A percentile compares a stretch with the other conserved stretches of the same genome.
Conservation (phyloP, 2,329 filamentous ascomycete species). For the Penicillium sp. region DNA sequence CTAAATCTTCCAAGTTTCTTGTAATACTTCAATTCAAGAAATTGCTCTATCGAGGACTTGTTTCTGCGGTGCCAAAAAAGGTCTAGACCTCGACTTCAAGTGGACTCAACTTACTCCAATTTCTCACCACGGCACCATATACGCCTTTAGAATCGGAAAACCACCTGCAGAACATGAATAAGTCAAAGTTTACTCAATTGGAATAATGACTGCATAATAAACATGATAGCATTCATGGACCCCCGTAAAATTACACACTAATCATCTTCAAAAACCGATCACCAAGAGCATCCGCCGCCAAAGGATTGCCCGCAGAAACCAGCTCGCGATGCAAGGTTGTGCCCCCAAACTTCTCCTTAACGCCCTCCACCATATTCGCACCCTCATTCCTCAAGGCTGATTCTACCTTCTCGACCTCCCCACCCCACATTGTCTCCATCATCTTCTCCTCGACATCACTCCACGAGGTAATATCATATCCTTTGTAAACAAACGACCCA, state of each 20-base stretch:
- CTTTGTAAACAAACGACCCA: constrained; percentile 44
- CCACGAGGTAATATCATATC: constrained; percentile 47
- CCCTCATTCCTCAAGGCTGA: constrained; percentile 39
- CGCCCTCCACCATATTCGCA: constrained; percentile 45
- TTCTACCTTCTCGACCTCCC: constrained; percentile 46
- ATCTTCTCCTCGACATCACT: constrained; percentile 46
- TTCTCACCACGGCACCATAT: too few relatives aligned
- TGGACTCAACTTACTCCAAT: too few relatives aligned
- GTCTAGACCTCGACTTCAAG: too few relatives aligned
- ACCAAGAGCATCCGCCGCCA: constrained; percentile 33
- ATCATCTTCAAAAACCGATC: constrained; percentile 35
- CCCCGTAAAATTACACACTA: constrained; percentile 17
- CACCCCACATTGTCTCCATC: constrained; percentile 46
- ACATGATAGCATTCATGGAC: too few relatives aligned
- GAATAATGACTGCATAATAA: too few relatives aligned
- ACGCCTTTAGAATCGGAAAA: too few relatives aligned
- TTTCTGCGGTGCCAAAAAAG: background rate
- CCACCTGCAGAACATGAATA: background rate
- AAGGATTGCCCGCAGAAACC: constrained; percentile 34
- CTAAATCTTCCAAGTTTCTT: background rate
- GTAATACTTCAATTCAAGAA: background rate
- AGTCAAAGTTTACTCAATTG: background rate
- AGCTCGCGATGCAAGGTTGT: constrained; percentile 46
- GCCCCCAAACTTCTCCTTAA: constrained; percentile 39
- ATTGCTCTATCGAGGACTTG: background rate